Conservation (phyloP, 176 grass and related monocot species). For the Juncus effusus region DNA sequence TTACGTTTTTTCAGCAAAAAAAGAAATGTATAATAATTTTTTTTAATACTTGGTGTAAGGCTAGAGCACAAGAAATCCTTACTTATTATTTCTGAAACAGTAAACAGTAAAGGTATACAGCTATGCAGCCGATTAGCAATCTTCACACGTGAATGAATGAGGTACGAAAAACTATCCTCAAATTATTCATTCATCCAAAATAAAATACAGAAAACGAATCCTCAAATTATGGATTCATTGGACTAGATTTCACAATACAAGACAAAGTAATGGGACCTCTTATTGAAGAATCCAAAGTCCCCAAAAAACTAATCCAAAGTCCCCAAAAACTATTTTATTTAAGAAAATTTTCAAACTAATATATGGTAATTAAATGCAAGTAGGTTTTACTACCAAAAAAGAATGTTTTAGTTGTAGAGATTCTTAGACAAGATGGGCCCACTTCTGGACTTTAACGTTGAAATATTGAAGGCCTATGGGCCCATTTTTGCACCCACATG, state of each 20-base stretch:
- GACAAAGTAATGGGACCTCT: slow-evolving; percentile 20
- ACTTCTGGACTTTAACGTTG: not conserved
- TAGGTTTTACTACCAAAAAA: slow-evolving; percentile 9
- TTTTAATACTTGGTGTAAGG: not conserved
- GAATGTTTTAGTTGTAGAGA: slow-evolving; percentile 28
- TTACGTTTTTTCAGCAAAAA: no score
- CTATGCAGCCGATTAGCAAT: slow-evolving; percentile 3
- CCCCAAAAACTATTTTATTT: no score
- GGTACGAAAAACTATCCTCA: no score
- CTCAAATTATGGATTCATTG: slow-evolving; percentile 25
- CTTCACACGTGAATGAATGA: slow-evolving; percentile 23
- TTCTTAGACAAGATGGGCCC: slow-evolving; percentile 15
- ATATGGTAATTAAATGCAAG: not conserved
- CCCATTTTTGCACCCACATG: slow-evolving; percentile 8
- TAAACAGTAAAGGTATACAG: slow-evolving; percentile 3
- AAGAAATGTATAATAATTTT: no score
- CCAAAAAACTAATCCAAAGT: not conserved
- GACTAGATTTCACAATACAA: slow-evolving; percentile 16
- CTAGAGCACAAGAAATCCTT: not conserved
- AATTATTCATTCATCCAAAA: no score
- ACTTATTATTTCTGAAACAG: not conserved
- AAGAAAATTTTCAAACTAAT: no score
- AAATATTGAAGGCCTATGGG: slow-evolving; percentile 5
- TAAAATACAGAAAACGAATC: no score
- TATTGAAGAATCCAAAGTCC: slow-evolving; percentile 19